A percentile compares a stretch with the other conserved stretches of the same genome.
Evolutionary conservation across 2,329 filamentous ascomycete species (phyloP).

Genomic region (Coniochaeta sp.): DNA sequence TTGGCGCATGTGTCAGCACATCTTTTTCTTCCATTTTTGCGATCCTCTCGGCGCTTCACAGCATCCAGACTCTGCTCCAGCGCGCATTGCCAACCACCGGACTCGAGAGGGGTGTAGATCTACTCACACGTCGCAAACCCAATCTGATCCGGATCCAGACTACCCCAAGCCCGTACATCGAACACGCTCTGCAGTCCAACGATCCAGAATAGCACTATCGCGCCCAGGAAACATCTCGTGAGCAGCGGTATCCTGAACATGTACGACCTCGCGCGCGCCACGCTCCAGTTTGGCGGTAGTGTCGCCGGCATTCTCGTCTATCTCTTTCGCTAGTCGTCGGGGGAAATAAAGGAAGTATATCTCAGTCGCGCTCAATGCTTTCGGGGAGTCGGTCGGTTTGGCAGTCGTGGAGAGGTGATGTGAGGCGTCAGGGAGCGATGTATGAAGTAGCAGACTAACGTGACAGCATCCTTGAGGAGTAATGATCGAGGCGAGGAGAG

Average conservation of each 20-base stretch:
- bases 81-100: no score
- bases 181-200: slow-evolving; percentile 62
- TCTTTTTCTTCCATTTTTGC: background rate
- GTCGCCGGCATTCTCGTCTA: slow-evolving; percentile 24
- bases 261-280: slow-evolving; percentile 70
- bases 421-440: background rate
- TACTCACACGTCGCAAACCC: slow-evolving; percentile 62
- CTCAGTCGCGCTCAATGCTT: background rate
- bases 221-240: slow-evolving; percentile 62
- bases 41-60: background rate
- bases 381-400: no score
- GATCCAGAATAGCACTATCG: slow-evolving; percentile 64
- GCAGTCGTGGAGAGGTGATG: no score
- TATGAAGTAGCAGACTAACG: background rate
- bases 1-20: background rate
- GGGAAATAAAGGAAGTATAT: no score
- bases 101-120: no score
- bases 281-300: slow-evolving; percentile 52
- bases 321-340: no score
- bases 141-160: slow-evolving; percentile 71
- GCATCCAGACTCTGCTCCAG: no score
- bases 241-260: slow-evolving; percentile 80
- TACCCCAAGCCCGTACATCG: slow-evolving; percentile 70
- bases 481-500: background rate
- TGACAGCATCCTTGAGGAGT: background rate